These are phyloP conservation scores for Leucoagaricus sp. DNA, from an alignment of 1,284 basidiomycete genomes.

Conservation along the genomic window DNA sequence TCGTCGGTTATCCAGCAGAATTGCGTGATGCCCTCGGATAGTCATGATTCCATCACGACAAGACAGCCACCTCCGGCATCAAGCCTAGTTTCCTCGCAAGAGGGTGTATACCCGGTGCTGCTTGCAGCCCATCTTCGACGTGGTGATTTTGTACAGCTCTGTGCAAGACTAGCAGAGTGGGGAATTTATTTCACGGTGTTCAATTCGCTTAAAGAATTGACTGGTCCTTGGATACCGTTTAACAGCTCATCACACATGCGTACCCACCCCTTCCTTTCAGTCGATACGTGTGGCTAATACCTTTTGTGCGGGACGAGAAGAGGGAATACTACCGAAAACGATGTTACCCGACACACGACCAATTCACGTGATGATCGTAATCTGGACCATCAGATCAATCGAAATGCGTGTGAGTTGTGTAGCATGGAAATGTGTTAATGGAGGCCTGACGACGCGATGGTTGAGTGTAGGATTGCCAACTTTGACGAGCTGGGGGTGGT, in stretches of 20 bases:
- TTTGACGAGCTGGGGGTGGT: too few species aligned
- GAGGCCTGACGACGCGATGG: too few species aligned
- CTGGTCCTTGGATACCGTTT: conserved; percentile 39
- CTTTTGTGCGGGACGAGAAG: background rate
- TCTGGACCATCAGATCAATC: too few species aligned
- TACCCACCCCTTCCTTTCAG: background rate
- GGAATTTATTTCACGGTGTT: conserved; percentile 54
- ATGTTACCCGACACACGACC: conserved; percentile 55
- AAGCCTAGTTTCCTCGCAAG: background rate
- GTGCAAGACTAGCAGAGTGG: conserved; percentile 54
- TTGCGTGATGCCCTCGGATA: conserved; percentile 38
- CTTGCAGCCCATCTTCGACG: conserved; percentile 68
- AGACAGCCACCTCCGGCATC: conserved; percentile 12
- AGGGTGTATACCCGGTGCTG: conserved; percentile 42
- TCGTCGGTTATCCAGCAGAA: conserved; percentile 51
- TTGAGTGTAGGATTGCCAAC: too few species aligned
- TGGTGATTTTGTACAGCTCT: conserved; percentile 68
- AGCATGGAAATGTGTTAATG: too few species aligned
- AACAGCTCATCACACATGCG: background rate
- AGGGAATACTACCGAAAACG: conserved; percentile 48
- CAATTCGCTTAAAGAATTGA: conserved; percentile 52
- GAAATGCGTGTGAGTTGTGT: too few species aligned
- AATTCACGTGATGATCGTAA: too few species aligned
- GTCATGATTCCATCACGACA: background rate
- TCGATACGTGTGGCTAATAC: background rate